A percentile compares a stretch with the other conserved stretches of the same genome.
Evolutionary conservation across 2,329 filamentous ascomycete genomes (phyloP).

Genomic region (Clonostachys byssicola): DNA sequence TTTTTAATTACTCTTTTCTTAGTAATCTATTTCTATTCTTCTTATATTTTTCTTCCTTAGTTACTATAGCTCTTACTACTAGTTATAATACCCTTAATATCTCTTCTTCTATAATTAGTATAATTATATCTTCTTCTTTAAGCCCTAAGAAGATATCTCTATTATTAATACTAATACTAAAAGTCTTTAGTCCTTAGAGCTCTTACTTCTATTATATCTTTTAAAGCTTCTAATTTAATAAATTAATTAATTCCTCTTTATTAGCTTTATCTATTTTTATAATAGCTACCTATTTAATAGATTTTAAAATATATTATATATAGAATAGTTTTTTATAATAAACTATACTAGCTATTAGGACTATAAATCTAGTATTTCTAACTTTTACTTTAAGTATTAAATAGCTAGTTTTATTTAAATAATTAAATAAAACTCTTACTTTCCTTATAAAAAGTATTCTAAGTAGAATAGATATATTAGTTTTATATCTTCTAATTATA

Average conservation of each 20-base stretch:
- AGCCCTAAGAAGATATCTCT: not conserved
- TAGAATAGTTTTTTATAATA: not conserved
- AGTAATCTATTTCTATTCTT: not conserved
- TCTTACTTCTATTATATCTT: not conserved
- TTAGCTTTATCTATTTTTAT: not conserved
- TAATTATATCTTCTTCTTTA: not conserved
- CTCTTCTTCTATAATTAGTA: not conserved
- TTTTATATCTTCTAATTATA: too few species aligned
- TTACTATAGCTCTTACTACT: not conserved
- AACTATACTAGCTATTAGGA: too few species aligned
- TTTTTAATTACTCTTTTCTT: not conserved
- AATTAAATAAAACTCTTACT: not conserved
- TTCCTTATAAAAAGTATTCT: not conserved
- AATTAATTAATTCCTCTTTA: not conserved
- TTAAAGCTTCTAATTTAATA: not conserved
- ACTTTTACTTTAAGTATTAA: too few species aligned
- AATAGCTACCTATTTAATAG: not conserved
- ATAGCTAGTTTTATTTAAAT: too few species aligned
- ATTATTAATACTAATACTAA: not conserved
- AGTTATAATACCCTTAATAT: not conserved
- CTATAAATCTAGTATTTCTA: too few species aligned
- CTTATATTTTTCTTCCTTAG: not conserved
- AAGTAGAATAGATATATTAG: too few species aligned
- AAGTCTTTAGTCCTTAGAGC: not conserved
- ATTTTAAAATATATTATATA: not conserved